These are phyloP conservation scores for Margaritispora aquatica DNA, from an alignment of 495 filamentous ascomycete genomes.

Conservation along the genomic window DNA sequence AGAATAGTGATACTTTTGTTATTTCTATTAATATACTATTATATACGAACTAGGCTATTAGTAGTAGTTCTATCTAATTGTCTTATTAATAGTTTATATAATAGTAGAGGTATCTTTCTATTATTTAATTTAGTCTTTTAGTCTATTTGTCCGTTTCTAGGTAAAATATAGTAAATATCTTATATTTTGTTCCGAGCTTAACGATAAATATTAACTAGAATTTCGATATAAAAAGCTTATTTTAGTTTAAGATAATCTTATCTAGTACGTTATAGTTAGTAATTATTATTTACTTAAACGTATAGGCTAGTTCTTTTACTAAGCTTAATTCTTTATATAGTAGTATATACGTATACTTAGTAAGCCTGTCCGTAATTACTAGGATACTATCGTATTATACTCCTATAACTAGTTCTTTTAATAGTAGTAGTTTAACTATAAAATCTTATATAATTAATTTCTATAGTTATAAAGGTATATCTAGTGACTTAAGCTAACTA, in stretches of 20 bases:
- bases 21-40: not conserved
- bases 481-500: not conserved
- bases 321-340: not conserved
- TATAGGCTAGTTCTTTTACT: not conserved
- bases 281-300: not conserved
- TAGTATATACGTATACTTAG: not conserved
- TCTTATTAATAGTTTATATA: not conserved
- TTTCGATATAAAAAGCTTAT: not conserved
- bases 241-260: not conserved
- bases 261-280: not conserved
- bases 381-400: not conserved
- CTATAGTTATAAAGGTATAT: not conserved
- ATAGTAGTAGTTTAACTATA: not conserved
- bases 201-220: not conserved
- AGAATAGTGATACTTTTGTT: not conserved
- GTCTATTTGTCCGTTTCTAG: not conserved
- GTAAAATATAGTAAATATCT: not conserved
- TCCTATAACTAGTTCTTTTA: not conserved
- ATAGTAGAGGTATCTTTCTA: not conserved
- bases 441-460: not conserved
- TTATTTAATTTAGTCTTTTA: not conserved
- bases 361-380: not conserved
- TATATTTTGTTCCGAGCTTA: not conserved
- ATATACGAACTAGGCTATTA: not conserved
- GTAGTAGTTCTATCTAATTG: not conserved